phyloP scores from a whole-genome alignment of 352 stramenopile species.

The Pythium rhizo-oryzae region DNA sequence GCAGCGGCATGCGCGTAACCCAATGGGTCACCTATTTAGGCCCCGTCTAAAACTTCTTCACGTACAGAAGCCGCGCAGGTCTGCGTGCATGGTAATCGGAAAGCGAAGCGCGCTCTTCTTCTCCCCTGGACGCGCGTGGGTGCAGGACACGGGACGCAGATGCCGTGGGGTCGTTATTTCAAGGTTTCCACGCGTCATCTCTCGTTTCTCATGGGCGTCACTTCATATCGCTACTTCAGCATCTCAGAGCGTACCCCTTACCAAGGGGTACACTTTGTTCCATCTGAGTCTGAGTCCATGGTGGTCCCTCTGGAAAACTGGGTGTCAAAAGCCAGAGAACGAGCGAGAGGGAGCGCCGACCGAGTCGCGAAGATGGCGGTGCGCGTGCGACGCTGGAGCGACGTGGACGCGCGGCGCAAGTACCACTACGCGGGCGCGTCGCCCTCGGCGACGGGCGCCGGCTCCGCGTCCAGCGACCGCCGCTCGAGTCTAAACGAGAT shows the following conservation, averaged over 20 bases:
- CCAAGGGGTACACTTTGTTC: slow-evolving; percentile 1
- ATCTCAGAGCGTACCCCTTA: background rate
- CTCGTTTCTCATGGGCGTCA: background rate
- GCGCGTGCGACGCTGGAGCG: slow-evolving; percentile 73
- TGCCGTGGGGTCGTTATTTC: background rate
- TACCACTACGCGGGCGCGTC: slow-evolving; percentile 4
- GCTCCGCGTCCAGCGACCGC: slow-evolving; percentile 14
- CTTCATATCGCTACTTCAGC: slow-evolving; percentile 29
- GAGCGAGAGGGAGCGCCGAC: background rate
- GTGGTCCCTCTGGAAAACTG: background rate
- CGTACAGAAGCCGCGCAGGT: slow-evolving; percentile 83
- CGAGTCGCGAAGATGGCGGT: slow-evolving; percentile 20
- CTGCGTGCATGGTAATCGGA: slow-evolving; percentile 57
- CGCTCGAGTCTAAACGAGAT: slow-evolving; percentile 29
- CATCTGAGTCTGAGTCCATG: slow-evolving; percentile 6
- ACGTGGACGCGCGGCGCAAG: slow-evolving; percentile 53
- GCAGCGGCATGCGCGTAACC: no score
- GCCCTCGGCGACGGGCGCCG: background rate
- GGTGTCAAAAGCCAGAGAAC: background rate
- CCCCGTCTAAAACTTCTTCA: slow-evolving; percentile 15
- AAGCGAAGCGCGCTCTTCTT: no score
- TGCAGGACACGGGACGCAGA: no score
- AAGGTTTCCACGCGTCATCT: slow-evolving; percentile 25
- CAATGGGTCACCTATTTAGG: background rate
- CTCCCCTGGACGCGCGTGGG: no score